These are phyloP conservation scores for Xylaria sp. DNA, from an alignment of 2,329 filamentous ascomycete species.

Conservation along the genomic window DNA sequence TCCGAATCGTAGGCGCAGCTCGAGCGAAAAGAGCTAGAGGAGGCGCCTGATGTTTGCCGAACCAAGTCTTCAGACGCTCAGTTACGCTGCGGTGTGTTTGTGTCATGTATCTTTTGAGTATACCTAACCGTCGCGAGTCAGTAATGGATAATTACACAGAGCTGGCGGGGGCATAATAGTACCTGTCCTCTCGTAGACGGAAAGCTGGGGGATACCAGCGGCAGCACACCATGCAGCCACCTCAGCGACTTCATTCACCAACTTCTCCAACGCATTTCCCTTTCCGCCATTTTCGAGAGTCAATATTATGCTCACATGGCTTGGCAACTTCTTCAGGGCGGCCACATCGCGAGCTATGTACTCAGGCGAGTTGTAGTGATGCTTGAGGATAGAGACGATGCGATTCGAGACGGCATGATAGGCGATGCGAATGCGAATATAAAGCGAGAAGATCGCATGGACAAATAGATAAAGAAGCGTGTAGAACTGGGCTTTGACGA, in stretches of 20 bases:
- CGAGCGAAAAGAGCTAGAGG: slow-evolving; percentile 54
- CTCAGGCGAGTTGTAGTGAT: slow-evolving; percentile 93
- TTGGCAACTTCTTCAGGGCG: slow-evolving; percentile 66
- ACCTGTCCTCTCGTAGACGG: slow-evolving; percentile 91
- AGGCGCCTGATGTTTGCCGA: slow-evolving; percentile 65
- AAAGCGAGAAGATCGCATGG: slow-evolving; percentile 81
- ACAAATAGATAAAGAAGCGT: slow-evolving; percentile 62
- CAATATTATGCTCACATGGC: slow-evolving; percentile 83
- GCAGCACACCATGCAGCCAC: slow-evolving; percentile 90
- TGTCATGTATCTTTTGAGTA: slow-evolving; percentile 85
- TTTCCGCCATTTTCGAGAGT: slow-evolving; percentile 65
- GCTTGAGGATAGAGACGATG: slow-evolving; percentile 75
- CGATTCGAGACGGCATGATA: slow-evolving; percentile 76
- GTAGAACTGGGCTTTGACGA: slow-evolving; percentile 59
- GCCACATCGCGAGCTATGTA: slow-evolving; percentile 85
- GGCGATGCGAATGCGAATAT: slow-evolving; percentile 73
- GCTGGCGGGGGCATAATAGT: slow-evolving; percentile 20
- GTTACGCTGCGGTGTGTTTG: slow-evolving; percentile 74
- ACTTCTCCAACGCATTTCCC: slow-evolving; percentile 68
- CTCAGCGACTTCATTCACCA: slow-evolving; percentile 88
- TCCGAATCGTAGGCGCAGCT: slow-evolving; percentile 38
- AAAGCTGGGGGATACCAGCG: slow-evolving; percentile 79
- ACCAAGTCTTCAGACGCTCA: slow-evolving; percentile 80
- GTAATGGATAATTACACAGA: slow-evolving; percentile 6
- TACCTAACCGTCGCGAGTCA: slow-evolving; percentile 47